These are phyloP conservation scores for Nemania sp. DNA, from an alignment of 2,329 filamentous ascomycete species.

Conservation along the genomic window DNA sequence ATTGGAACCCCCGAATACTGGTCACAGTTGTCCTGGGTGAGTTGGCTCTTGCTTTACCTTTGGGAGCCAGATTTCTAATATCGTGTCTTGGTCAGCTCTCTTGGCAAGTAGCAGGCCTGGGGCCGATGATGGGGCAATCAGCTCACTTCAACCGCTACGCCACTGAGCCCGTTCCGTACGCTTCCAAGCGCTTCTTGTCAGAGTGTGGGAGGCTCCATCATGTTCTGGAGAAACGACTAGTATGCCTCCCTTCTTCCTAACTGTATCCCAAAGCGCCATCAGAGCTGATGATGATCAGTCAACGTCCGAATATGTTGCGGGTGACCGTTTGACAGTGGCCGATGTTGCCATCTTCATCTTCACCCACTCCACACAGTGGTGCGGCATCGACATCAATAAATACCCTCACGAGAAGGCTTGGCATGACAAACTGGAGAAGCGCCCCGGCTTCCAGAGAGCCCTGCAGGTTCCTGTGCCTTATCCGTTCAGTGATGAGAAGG, in stretches of 20 bases:
- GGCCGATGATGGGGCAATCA: conserved; percentile 33
- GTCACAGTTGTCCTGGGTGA: conserved; percentile 35
- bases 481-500: conserved; percentile 26
- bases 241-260: conserved; percentile 17
- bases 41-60: conserved; percentile 2
- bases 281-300: neutral
- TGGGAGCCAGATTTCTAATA: neutral
- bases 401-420: conserved; percentile 31
- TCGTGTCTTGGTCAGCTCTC: conserved; percentile 27
- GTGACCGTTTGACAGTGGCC: conserved; percentile 32
- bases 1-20: conserved; percentile 33
- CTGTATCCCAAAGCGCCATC: neutral
- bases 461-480: conserved; percentile 31
- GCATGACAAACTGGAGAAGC: conserved; percentile 28
- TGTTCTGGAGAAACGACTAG: conserved; percentile 31
- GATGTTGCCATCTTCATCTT: conserved; percentile 34
- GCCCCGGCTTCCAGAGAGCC: conserved; percentile 29
- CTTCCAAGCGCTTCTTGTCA: conserved; percentile 26
- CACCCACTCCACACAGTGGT: conserved; percentile 32
- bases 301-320: conserved; percentile 24
- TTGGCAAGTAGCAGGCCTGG: conserved; percentile 32
- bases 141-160: conserved; percentile 31
- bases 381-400: conserved; percentile 30
- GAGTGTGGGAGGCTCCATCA: conserved; percentile 28
- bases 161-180: conserved; percentile 29